Conservation (phyloP, 495 filamentous ascomycete species). For the Barbatosphaeria neglecta region DNA sequence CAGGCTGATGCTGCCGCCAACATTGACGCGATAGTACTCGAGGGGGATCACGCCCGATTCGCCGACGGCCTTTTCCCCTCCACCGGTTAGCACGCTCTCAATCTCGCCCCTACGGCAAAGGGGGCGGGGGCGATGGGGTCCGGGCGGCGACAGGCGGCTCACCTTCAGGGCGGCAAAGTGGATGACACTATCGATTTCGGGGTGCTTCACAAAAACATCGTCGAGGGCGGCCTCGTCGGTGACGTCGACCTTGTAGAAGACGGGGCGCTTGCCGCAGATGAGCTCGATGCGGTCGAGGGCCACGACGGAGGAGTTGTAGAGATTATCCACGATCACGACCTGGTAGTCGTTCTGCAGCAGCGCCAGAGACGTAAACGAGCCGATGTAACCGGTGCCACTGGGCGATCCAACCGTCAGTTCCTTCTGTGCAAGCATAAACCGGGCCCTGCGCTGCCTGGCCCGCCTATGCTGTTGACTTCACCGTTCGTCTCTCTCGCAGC, state of each 20-base stretch:
- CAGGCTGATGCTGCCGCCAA: constrained; percentile 82
- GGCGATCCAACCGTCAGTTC: constrained; percentile 9
- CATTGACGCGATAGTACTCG: constrained; percentile 96
- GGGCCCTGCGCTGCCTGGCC: too few relatives aligned
- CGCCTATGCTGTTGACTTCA: neutral
- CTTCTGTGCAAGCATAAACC: too few relatives aligned
- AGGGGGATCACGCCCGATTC: constrained; percentile 91
- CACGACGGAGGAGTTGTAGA: constrained; percentile 90
- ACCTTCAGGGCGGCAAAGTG: constrained; percentile 98
- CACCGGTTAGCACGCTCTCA: neutral
- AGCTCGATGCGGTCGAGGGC: constrained; percentile 86
- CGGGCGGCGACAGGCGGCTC: constrained; percentile 9
- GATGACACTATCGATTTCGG: constrained; percentile 92
- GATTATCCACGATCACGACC: constrained; percentile 87
- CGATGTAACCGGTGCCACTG: constrained; percentile 97
- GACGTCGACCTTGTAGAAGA: constrained; percentile 78
- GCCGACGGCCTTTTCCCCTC: constrained; percentile 63
- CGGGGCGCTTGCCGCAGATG: constrained; percentile 78
- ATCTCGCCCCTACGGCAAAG: neutral
- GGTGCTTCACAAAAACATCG: constrained; percentile 78
- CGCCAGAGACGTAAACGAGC: constrained; percentile 88
- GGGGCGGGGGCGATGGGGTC: neutral
- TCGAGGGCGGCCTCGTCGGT: constrained; percentile 75
- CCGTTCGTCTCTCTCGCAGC: neutral
- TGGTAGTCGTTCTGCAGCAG: constrained; percentile 91